A percentile compares a stretch with the other conserved stretches of the same genome.
Conservation (phyloP, 169 alveolate genomes). For the Cryptosporidium baileyi region DNA sequence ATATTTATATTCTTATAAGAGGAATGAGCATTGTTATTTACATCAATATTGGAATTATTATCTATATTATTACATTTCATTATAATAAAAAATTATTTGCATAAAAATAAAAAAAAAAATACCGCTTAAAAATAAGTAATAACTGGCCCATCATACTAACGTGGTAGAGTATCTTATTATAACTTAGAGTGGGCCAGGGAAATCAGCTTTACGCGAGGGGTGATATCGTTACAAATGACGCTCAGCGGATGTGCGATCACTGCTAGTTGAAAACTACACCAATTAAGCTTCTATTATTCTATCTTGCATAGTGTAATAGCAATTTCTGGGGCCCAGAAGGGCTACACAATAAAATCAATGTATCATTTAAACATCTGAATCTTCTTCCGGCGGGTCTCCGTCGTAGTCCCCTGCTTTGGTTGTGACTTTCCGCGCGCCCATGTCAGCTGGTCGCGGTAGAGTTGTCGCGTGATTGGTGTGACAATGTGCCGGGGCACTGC, state of each 20-base stretch:
- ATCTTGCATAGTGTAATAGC: conserved; percentile 91
- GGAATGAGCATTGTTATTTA: not conserved
- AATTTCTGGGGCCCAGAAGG: conserved; percentile 90
- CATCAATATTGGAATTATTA: not conserved
- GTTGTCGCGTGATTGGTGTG: not conserved
- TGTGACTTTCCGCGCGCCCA: not conserved
- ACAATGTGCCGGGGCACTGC: not conserved
- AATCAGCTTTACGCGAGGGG: conserved; percentile 97
- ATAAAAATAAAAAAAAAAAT: not conserved
- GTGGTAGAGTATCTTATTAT: not conserved
- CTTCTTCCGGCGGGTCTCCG: not conserved
- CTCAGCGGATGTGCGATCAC: conserved; percentile 99
- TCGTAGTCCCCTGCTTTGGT: not conserved
- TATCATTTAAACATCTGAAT: not conserved
- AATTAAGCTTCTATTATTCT: conserved; percentile 86
- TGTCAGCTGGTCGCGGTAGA: not conserved
- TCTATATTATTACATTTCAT: too few relatives aligned
- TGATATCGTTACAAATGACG: conserved; percentile 98
- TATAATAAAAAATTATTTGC: too few relatives aligned
- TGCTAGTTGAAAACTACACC: conserved; percentile 99
- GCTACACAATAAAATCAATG: conserved; percentile 52
- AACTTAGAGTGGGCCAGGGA: not conserved
- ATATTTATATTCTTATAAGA: not conserved
- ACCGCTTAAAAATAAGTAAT: not conserved
- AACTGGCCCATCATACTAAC: conserved; percentile 33